Percentiles rank a stretch among this genome's conserved stretches.
Conservation (phyloP, 768 basidiomycete genomes). For the Terana coerulea region DNA sequence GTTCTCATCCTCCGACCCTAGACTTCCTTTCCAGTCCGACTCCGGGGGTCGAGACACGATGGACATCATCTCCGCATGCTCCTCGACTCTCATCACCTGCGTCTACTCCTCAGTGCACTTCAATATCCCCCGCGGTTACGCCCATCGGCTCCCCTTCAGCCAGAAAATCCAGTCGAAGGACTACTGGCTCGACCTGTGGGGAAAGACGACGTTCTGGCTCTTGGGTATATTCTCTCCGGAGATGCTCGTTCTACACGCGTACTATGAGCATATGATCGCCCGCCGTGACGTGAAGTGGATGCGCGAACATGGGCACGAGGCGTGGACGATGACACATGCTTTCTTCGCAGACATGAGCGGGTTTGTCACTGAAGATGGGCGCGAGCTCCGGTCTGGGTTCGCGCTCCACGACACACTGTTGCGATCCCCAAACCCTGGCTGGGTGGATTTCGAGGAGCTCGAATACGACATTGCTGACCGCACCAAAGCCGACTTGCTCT, state of each 20-base stretch:
- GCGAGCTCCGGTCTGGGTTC: constrained; percentile 11
- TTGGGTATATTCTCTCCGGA: constrained; percentile 16
- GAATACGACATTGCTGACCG: constrained; percentile 14
- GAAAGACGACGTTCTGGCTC: constrained; percentile 16
- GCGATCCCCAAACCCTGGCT: constrained; percentile 1
- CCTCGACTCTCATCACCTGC: constrained; percentile 15
- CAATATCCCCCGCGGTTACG: constrained; percentile 14
- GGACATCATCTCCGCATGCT: constrained; percentile 11
- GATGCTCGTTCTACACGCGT: constrained; percentile 18
- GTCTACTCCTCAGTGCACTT: constrained; percentile 16
- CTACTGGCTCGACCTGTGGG: constrained; percentile 17
- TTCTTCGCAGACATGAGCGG: constrained; percentile 17
- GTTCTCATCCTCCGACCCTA: constrained; percentile 14
- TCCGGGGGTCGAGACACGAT: constrained; percentile 13
- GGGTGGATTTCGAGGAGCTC: constrained; percentile 14
- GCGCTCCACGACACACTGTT: constrained; percentile 13
- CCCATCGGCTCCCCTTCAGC: constrained; percentile 8
- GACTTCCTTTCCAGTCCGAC: constrained; percentile 11
- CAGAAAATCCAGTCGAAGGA: constrained; percentile 9
- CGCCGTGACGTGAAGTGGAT: constrained; percentile 16
- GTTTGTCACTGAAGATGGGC: background rate
- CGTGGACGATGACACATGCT: constrained; percentile 11
- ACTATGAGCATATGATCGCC: constrained; percentile 15
- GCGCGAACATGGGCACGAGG: constrained; percentile 13
- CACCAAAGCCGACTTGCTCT: constrained; percentile 15